phyloP scores from a whole-genome alignment of 495 filamentous ascomycete species.

The Amorphotheca resinae region DNA sequence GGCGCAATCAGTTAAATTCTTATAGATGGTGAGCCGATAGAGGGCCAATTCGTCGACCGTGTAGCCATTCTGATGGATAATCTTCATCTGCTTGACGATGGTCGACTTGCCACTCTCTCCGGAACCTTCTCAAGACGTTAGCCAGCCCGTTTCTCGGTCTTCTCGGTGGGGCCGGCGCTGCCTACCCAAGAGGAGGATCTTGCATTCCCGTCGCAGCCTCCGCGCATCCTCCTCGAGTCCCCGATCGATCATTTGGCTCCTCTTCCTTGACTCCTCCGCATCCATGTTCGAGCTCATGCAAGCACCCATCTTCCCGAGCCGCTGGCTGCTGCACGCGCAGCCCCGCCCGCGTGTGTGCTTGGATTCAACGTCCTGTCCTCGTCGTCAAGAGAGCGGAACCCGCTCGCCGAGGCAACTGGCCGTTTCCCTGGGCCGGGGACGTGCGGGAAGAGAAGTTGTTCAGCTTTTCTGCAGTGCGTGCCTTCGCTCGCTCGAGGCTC shows the following conservation, averaged over 20 bases:
- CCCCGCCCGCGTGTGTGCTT: slow-evolving; percentile 10
- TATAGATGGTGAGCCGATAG: slow-evolving; percentile 93
- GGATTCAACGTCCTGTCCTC: background rate
- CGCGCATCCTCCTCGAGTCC: slow-evolving; percentile 86
- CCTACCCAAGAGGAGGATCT: slow-evolving; percentile 86
- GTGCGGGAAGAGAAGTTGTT: no score
- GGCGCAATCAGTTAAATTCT: slow-evolving; percentile 93
- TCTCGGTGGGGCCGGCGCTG: background rate
- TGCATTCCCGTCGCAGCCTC: slow-evolving; percentile 89
- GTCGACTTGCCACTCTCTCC: slow-evolving; percentile 98
- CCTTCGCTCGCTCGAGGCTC: no score
- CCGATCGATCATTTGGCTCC: slow-evolving; percentile 85
- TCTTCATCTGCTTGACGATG: slow-evolving; percentile 99
- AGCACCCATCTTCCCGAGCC: slow-evolving; percentile 55
- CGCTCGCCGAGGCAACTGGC: background rate
- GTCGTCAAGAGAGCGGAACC: background rate
- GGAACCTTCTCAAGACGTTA: slow-evolving; percentile 50
- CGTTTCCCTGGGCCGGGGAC: no score
- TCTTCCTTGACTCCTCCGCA: slow-evolving; percentile 83
- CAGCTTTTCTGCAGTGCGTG: no score
- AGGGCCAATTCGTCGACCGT: slow-evolving; percentile 79
- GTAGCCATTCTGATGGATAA: slow-evolving; percentile 97
- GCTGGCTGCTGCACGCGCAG: slow-evolving; percentile 17
- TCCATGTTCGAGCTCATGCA: slow-evolving; percentile 77
- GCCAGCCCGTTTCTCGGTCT: background rate